Percentiles rank a stretch among this genome's conserved stretches.
These are phyloP conservation scores for Neonothopanus nambi DNA, from an alignment of 1,284 basidiomycete genomes.

Conservation along the genomic window DNA sequence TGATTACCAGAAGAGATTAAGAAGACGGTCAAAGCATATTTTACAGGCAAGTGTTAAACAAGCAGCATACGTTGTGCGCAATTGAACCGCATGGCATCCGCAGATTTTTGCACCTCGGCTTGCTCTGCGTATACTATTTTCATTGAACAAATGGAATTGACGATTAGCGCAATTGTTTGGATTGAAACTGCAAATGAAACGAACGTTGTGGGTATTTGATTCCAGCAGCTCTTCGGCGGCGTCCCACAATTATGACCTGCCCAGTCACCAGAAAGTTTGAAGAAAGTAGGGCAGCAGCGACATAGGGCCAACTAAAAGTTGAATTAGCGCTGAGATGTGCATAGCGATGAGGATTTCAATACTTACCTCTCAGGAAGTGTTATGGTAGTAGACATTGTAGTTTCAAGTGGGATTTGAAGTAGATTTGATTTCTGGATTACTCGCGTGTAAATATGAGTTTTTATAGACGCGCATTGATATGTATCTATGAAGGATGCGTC, in stretches of 20 bases:
- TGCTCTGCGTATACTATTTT: constrained; percentile 44
- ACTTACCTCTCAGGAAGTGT: too few relatives aligned
- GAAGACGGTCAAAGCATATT: background rate
- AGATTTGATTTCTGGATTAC: too few relatives aligned
- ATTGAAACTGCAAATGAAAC: constrained; percentile 10
- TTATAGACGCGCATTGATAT: too few relatives aligned
- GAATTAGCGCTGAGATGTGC: too few relatives aligned
- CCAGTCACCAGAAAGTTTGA: constrained; percentile 34
- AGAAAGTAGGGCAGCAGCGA: constrained; percentile 24
- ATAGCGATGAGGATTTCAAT: too few relatives aligned
- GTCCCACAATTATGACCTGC: constrained; percentile 36
- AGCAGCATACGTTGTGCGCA: constrained; percentile 34
- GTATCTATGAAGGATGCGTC: too few relatives aligned
- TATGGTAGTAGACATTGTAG: too few relatives aligned
- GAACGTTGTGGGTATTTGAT: constrained; percentile 44
- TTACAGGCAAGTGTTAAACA: background rate
- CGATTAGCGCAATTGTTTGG: background rate
- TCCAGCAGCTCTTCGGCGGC: constrained; percentile 36
- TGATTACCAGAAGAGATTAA: background rate
- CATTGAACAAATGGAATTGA: constrained; percentile 17
- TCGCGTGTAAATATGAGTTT: too few relatives aligned
- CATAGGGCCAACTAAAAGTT: constrained; percentile 10
- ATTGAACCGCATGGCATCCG: constrained; percentile 38
- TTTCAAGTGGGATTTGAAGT: too few relatives aligned
- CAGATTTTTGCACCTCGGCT: constrained; percentile 36